These are phyloP conservation scores for Malus hybrid DNA, from an alignment of 331 rosid species.

Conservation along the genomic window DNA sequence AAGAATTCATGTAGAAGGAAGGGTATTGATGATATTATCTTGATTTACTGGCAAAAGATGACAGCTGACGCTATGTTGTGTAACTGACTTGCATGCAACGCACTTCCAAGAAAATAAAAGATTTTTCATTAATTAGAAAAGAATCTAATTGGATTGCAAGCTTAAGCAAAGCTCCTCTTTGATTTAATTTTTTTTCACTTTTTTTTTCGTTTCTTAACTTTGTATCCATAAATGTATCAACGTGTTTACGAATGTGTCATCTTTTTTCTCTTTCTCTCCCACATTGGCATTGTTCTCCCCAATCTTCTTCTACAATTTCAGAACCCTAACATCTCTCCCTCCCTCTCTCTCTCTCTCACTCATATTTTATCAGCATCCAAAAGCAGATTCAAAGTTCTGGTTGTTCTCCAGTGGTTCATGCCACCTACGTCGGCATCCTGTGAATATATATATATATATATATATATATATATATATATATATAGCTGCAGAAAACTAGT, in stretches of 20 bases:
- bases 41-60: not conserved
- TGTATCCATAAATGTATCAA: not conserved
- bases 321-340: not conserved
- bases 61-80: not conserved
- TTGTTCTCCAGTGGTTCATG: not conserved
- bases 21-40: not conserved
- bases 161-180: conserved; percentile 5
- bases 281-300: not conserved
- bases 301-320: not conserved
- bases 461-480: not conserved
- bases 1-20: not conserved
- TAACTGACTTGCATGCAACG: not conserved
- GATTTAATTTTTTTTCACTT: not conserved
- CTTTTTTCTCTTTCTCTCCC: not conserved
- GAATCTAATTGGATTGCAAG: not conserved
- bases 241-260: not conserved
- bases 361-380: not conserved
- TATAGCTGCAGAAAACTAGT: not conserved
- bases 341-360: not conserved
- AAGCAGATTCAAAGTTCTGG: not conserved
- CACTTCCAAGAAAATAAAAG: not conserved
- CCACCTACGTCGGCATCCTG: not conserved
- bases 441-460: too few species aligned
- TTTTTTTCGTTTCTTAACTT: too few species aligned
- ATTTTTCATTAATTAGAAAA: not conserved